Conservation (phyloP, 805 yeast genomes). For the Maudiozyma bulderi region DNA sequence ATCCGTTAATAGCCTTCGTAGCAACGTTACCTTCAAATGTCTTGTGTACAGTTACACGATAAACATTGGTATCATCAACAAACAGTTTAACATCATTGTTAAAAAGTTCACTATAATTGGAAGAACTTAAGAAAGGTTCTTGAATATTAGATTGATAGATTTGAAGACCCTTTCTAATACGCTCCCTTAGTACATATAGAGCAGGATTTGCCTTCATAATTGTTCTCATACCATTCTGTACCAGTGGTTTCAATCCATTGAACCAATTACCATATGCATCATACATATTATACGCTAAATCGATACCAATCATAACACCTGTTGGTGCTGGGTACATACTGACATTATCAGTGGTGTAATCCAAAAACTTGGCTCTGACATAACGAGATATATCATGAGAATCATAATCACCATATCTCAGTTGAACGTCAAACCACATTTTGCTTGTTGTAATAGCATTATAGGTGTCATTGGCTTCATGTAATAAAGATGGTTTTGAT, state of each 20-base stretch:
- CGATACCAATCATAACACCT: constrained; percentile 84
- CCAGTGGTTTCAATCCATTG: constrained; percentile 81
- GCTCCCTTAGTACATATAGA: constrained; percentile 77
- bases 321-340: constrained; percentile 88
- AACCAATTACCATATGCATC: constrained; percentile 98
- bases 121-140: constrained; percentile 81
- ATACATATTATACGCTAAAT: constrained; percentile 89
- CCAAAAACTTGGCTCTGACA: constrained; percentile 84
- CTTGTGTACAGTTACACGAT: constrained; percentile 82
- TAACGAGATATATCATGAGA: constrained; percentile 94
- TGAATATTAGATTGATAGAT: constrained; percentile 89
- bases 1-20: constrained; percentile 89
- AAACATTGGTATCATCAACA: constrained; percentile 90
- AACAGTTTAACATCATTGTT: constrained; percentile 75
- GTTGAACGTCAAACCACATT: constrained; percentile 91
- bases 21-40: constrained; percentile 90
- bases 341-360: constrained; percentile 80
- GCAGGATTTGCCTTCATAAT: constrained; percentile 95
- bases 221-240: constrained; percentile 86
- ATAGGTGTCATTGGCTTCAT: constrained; percentile 58
- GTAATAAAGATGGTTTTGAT: constrained; percentile 68
- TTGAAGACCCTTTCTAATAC: constrained; percentile 89
- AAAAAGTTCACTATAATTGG: constrained; percentile 83
- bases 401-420: constrained; percentile 94
- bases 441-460: constrained; percentile 52